Conservation (phyloP, 371 early-diverging fungal species). For the Synchytrium microbalum region DNA sequence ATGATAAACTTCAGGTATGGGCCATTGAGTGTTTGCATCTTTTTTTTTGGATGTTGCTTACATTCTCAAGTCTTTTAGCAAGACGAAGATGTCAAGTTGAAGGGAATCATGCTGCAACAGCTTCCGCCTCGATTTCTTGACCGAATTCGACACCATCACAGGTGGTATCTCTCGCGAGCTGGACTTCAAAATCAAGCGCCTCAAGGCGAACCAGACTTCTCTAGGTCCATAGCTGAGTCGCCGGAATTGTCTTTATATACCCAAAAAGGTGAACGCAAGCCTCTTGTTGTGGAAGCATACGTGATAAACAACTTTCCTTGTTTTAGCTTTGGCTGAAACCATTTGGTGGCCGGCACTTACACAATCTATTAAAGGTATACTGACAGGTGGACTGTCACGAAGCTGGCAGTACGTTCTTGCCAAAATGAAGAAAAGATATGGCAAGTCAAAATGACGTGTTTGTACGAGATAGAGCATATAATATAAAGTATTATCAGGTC, state of each 20-base stretch:
- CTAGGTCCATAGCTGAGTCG: slow-evolving; percentile 29
- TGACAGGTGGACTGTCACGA: slow-evolving; percentile 77
- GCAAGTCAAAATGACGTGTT: too few species aligned
- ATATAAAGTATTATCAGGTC: too few species aligned
- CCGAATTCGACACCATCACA: slow-evolving; percentile 10
- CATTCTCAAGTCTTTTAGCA: too few species aligned
- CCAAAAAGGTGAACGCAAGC: slow-evolving; percentile 36
- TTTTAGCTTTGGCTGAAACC: slow-evolving; percentile 26
- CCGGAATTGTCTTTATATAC: slow-evolving; percentile 32
- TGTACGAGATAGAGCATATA: too few species aligned
- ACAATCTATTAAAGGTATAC: slow-evolving; percentile 85
- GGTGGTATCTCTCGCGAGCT: slow-evolving; percentile 12
- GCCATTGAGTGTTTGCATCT: neutral
- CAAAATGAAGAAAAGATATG: slow-evolving; percentile 67
- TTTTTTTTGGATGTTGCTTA: too few species aligned
- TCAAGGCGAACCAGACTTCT: neutral
- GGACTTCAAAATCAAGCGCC: slow-evolving; percentile 3
- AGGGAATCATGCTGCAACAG: slow-evolving; percentile 19
- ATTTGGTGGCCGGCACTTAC: slow-evolving; percentile 71
- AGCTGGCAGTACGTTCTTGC: slow-evolving; percentile 63
- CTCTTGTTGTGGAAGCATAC: neutral
- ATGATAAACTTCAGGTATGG: slow-evolving; percentile 34
- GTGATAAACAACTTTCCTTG: neutral
- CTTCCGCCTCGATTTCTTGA: slow-evolving; percentile 28
- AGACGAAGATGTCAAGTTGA: slow-evolving; percentile 21